Conservation (phyloP, 306 rosid species). For the Ochetophila trinervis region DNA sequence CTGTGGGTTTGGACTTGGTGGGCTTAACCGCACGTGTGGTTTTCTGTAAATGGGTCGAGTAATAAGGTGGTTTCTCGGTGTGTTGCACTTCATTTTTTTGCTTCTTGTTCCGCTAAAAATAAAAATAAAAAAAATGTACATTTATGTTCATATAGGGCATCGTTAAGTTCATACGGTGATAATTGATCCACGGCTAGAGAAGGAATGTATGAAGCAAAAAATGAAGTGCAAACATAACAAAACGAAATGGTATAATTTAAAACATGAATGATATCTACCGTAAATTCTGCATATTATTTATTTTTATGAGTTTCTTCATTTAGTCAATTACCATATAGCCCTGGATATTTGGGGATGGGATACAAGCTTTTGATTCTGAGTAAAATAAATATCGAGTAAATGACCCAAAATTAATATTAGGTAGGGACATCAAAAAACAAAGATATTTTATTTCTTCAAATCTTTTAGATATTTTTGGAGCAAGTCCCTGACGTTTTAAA, state of each 20-base stretch:
- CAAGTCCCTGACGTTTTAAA: no score
- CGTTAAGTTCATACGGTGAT: no score
- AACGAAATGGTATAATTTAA: background rate
- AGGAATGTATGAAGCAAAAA: conserved; percentile 4
- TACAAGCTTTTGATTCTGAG: no score
- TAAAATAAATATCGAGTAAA: no score
- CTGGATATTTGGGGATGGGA: no score
- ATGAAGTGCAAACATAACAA: conserved; percentile 5
- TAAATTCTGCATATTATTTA: background rate
- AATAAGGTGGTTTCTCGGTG: background rate
- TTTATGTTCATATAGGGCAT: background rate
- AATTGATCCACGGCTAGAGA: no score
- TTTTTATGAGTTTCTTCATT: background rate
- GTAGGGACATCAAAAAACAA: no score
- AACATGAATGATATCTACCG: background rate
- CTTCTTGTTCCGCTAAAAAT: conserved; percentile 8
- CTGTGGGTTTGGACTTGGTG: background rate
- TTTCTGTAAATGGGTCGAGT: conserved; percentile 4
- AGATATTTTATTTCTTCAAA: no score
- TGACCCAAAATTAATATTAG: no score
- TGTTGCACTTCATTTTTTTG: conserved; percentile 18
- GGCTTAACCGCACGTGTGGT: background rate
- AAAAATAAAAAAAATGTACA: conserved; percentile 1
- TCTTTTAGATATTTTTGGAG: no score
- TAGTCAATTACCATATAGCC: no score